Evolutionary conservation across 148 eudicot genomes (phyloP), one percentile per base, ranked within the genome.

Genomic region (Polygonum aviculare): DNA sequence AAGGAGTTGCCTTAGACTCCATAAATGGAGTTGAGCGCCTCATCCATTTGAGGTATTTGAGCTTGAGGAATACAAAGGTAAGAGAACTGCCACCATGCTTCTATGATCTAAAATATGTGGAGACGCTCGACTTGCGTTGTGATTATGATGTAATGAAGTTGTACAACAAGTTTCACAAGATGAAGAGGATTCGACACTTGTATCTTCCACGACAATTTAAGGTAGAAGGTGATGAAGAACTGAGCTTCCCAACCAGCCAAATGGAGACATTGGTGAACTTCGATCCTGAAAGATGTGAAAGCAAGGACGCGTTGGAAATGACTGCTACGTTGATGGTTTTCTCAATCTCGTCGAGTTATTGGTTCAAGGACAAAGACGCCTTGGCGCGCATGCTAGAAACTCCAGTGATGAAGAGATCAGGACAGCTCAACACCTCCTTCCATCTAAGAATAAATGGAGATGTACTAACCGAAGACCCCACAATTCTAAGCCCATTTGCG

Each of bases 11-110:
- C 1, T 2, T 59, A 59, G 33, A 18, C 11, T 59, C 33, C 10
- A 4, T 22, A 50, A 35, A 69, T 10, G 75, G 38, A 5, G 15
- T 65, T 35, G 72, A 57, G 10, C 51, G 45, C 21, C 50, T 74
- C 63, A 40, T 31, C 9, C 74, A 69, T 63, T 54, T 81, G 75
- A 67, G 38, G 5, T 74, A 67, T 38, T 44, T 81, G 18, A 77
- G 75, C 62, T 67, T 81, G 51, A 81, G 44, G 60, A 14, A 54
- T 16, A 74, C 78, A 22, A 7, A 52, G 1, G 19, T 74, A 0
- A 33, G 67, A 33, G 21, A 48, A 21, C 40, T 76, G 14, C 67
- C 39, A 5, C 7, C 73, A 59, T 21, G 33, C 21, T 21, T 59
- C 5, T 22, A 19, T 6, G 35, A 59, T 19, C 31, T 59, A 2